phyloP scores from a whole-genome alignment of 164 flowering plant genomes.

The Magnolia kwangsiensis region DNA sequence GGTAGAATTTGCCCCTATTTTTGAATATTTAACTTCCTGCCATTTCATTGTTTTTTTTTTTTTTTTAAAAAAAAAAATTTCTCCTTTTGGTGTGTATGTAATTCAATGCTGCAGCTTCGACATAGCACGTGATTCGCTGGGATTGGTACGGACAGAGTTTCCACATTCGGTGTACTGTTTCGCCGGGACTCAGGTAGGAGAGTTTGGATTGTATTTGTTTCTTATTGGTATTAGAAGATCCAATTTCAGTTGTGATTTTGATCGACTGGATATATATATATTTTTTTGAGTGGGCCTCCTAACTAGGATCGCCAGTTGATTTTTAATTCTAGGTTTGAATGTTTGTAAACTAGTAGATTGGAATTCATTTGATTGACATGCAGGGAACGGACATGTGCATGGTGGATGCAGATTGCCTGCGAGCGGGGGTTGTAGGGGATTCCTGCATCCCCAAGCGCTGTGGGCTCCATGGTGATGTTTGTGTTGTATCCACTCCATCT shows the following conservation, averaged over 20 bases:
- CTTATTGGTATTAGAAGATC: neutral
- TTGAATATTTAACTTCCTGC: neutral
- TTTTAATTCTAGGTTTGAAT: no score
- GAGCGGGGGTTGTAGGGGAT: no score
- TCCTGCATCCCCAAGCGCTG: no score
- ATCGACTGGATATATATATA: neutral
- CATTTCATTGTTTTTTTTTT: neutral
- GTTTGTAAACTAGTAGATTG: neutral
- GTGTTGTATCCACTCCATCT: no score
- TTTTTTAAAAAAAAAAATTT: no score
- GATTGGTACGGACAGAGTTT: slow-evolving; percentile 74
- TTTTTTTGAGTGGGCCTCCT: neutral
- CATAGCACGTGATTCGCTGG: slow-evolving; percentile 64
- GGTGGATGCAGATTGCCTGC: no score
- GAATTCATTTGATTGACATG: neutral
- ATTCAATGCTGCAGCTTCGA: slow-evolving; percentile 59
- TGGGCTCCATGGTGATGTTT: no score
- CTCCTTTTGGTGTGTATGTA: neutral
- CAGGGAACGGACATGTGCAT: no score
- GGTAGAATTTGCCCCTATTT: slow-evolving; percentile 31
- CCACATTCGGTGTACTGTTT: slow-evolving; percentile 77
- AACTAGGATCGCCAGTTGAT: no score
- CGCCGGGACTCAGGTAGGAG: slow-evolving; percentile 88
- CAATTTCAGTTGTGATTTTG: neutral
- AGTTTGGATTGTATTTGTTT: neutral